Evolutionary conservation across 176 grass and related monocot genomes (phyloP), one percentile per base, ranked within the genome.

Genomic region (Cenchrus fungigraminus): DNA sequence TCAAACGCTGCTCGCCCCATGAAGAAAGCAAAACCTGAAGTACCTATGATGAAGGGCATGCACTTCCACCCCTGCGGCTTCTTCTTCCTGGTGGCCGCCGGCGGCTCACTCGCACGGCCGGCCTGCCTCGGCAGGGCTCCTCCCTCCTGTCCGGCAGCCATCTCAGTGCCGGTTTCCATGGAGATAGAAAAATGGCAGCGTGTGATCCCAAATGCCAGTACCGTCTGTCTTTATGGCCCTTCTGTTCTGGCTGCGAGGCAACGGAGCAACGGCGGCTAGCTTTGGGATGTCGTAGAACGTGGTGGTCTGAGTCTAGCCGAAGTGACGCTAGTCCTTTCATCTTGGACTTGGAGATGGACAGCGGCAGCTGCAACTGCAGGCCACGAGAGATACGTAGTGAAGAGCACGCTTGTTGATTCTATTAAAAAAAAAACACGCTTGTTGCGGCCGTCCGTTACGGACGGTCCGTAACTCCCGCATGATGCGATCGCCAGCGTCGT

Each of bases 21-120:
- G 16, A 9, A 59, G 32, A 8, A 42, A 68, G 34, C 3, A 40
- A 44, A 68, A 44, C 15, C n/a, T n/a, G 40, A 60, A 28, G 7
- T 37, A 61, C 90, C 90, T 79, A 86, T 63, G 87, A 92, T 89
- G 83, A 79, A 92, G 47, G 87, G 86, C 55, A 89, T 80, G 87
- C 68, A 80, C 69, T 86, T 86, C 87, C 90, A 92, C 8, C 90
- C 90, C 17, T 15, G 78, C 2, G 74, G 74, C 83, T 57, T 73
- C 77, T 34, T 83, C 22, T 17, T 53, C 20, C 13, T 59, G 17
- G n/a, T 49, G 59, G 5, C 5, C 44, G 37, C 37, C 37, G 37
- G 37, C 6, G 9, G 32, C 53, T 76, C 53, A 7, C 32, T 43
- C 32, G 17, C 32, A 37, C 0, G 4, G 53, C 20, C 40, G 13